Base-by-base conservation (phyloP, 768 basidiomycete genomes). In the Austroboletus festivus region DNA sequence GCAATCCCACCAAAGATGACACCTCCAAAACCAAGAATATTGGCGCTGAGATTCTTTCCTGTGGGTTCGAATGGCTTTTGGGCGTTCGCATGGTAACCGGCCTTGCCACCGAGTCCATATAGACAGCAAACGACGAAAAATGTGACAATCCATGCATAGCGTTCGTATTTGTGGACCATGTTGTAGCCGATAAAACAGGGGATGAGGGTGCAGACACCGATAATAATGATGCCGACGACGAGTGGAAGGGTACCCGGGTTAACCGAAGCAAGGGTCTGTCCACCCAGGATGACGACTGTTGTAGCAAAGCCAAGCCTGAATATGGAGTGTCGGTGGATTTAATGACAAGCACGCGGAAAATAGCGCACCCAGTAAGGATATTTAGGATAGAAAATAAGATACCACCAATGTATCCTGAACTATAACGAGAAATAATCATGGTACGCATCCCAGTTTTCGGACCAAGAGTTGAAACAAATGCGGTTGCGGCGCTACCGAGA, bases 381-480 rank as follows among this genome's bases (percentile, higher is more conserved):
- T 81, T 81, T 5, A 82, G 59, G 42, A 81, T 54, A 5, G 78
- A 75, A 53, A 75, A 79, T 42, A 79, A 70, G 5, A 67, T 68
- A 4, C 76, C 71, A 16, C 79, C 79, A 7, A 74, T 47, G 51
- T 75, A 80, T 3, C 79, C 80, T 3, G 71, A 72, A 51, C 71
- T 73, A 50, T 70, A 79, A 2, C 78, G 69, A 3, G 71, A 62
- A 43, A 77, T 77, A 34, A 79, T 64, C 77, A 81, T 81, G 0
- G 78, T 80, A 7, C 79, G 69, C 20, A 81, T 62, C 9, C 79
- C 80, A 1, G 77, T 80, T 51, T 63, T 59, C 0, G 80, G 79
- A 1, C 80, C 80, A 10, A 82, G 64, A 6, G 72, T 78, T 15
- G 80, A 76, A 39, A 80, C 75, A 54, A 79, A 79, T 1, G 77